Evolutionary conservation across 495 filamentous ascomycete species (phyloP).

Genomic region (Aspergillus nanangensis): DNA sequence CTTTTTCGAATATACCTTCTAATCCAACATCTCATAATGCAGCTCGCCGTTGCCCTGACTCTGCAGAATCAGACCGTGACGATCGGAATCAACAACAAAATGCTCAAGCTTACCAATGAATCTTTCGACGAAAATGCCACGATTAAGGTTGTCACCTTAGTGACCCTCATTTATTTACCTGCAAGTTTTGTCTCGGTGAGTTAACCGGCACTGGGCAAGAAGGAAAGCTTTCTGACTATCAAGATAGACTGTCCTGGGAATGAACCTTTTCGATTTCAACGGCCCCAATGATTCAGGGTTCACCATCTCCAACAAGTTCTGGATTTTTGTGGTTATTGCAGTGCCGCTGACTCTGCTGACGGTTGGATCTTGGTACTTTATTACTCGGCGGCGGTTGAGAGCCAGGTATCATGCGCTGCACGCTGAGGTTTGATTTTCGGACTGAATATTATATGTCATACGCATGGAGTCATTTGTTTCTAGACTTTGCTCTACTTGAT

Average conservation of each 20-base stretch:
- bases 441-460: not conserved
- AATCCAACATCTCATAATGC: conserved; percentile 8
- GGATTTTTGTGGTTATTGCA: conserved; percentile 27
- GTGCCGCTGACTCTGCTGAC: conserved; percentile 25
- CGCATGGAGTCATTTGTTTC: too few species aligned
- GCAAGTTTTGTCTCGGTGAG: conserved; percentile 39
- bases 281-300: conserved; percentile 7
- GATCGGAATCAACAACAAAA: conserved; percentile 23
- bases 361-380: conserved; percentile 14
- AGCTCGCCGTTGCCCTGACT: conserved; percentile 20
- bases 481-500: too few species aligned
- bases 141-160: conserved; percentile 32
- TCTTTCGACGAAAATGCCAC: conserved; percentile 31
- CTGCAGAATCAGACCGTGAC: conserved; percentile 22
- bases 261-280: conserved; percentile 24
- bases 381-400: conserved; percentile 1
- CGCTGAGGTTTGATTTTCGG: not conserved
- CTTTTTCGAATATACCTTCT: conserved; percentile 2
- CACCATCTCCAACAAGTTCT: conserved; percentile 24
- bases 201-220: not conserved
- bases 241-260: conserved; percentile 23
- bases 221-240: not conserved
- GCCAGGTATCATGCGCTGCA: not conserved
- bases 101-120: conserved; percentile 31
- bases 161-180: conserved; percentile 38